Evolutionary conservation across 495 filamentous ascomycete species (phyloP).

Genomic region (Paragyromitra xinjiangensis): DNA sequence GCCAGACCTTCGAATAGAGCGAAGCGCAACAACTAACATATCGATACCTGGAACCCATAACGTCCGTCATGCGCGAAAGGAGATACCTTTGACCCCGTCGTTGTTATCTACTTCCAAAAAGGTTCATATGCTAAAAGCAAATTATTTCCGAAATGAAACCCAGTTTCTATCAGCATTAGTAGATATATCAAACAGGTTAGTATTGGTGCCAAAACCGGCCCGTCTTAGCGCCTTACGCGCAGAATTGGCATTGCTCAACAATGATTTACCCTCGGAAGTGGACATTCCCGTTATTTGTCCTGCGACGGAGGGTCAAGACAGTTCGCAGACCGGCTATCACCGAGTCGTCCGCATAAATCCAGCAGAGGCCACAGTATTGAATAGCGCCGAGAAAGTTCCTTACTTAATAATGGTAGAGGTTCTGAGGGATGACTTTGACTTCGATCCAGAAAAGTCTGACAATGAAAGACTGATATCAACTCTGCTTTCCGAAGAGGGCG

Average conservation of each 20-base stretch:
- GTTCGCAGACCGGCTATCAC: conserved; percentile 73
- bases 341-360: conserved; percentile 79
- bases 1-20: conserved; percentile 66
- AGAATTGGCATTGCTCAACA: conserved; percentile 75
- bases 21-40: conserved; percentile 61
- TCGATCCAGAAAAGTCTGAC: conserved; percentile 71
- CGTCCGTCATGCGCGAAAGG: conserved; percentile 63
- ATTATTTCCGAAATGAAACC: conserved; percentile 78
- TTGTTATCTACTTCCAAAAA: conserved; percentile 67
- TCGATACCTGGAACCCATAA: conserved; percentile 65
- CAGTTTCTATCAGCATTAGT: conserved; percentile 76
- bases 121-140: conserved; percentile 70
- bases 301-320: conserved; percentile 68
- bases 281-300: conserved; percentile 80
- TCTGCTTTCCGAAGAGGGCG: conserved; percentile 67
- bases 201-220: conserved; percentile 76
- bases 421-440: conserved; percentile 76
- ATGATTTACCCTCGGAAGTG: conserved; percentile 77
- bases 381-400: conserved; percentile 80
- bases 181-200: conserved; percentile 78
- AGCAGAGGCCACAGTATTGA: conserved; percentile 78
- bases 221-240: conserved; percentile 77
- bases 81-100: conserved; percentile 64
- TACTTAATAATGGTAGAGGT: conserved; percentile 81
- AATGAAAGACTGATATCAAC: conserved; percentile 70